Evolutionary conservation across 2,329 filamentous ascomycete genomes (phyloP).

Genomic region (Cercospora sp.): DNA sequence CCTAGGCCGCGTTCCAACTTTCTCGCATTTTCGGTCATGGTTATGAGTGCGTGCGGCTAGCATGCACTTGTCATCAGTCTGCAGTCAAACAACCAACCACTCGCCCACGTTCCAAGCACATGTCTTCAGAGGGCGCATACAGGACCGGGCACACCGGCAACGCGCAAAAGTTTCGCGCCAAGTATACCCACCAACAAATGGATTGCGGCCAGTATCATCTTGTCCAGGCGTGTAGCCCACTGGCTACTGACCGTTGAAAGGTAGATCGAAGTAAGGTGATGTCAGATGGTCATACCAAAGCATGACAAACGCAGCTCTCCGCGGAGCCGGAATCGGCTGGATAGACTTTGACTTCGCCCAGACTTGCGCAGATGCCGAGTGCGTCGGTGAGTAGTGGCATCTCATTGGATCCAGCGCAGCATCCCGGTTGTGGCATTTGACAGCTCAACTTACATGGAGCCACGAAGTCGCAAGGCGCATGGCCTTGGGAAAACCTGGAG

Average conservation of each 20-base stretch:
- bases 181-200: not conserved
- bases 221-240: not conserved
- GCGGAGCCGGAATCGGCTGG: constrained; percentile 1
- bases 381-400: not conserved
- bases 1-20: not conserved
- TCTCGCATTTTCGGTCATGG: not conserved
- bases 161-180: not conserved
- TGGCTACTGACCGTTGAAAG: not conserved
- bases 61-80: not conserved
- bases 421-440: not conserved
- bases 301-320: not conserved
- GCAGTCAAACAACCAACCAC: not conserved
- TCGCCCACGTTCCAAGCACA: not conserved
- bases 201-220: not conserved
- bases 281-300: not conserved
- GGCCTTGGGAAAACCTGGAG: not conserved
- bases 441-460: not conserved
- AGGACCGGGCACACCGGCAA: not conserved
- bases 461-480: not conserved
- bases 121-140: not conserved
- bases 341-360: not conserved
- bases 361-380: not conserved
- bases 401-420: not conserved
- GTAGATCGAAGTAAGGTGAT: not conserved
- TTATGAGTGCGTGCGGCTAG: not conserved